A percentile compares a stretch with the other conserved stretches of the same genome.
Conservation (phyloP, 1,284 basidiomycete genomes). For the Trametes versicolor region DNA sequence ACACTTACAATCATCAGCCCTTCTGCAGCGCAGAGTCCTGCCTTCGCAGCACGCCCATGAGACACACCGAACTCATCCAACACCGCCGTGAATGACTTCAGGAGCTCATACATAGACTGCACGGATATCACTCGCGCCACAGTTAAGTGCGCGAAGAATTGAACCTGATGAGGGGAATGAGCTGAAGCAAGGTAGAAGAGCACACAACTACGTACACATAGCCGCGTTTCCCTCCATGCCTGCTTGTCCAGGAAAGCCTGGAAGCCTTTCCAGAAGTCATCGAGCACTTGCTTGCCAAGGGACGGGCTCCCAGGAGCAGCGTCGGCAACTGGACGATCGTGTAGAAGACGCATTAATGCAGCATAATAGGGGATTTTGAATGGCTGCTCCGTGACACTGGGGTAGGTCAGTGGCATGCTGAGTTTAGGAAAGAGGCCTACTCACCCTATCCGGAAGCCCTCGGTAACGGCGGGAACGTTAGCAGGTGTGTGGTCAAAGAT, state of each 20-base stretch:
- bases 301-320: slow-evolving; percentile 43
- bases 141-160: slow-evolving; percentile 90
- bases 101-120: slow-evolving; percentile 79
- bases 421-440: slow-evolving; percentile 31
- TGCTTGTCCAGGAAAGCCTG: slow-evolving; percentile 87
- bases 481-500: slow-evolving; percentile 67
- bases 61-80: slow-evolving; percentile 93
- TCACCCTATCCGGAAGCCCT: slow-evolving; percentile 82
- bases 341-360: slow-evolving; percentile 78
- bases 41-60: slow-evolving; percentile 85
- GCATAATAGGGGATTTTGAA: slow-evolving; percentile 93
- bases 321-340: slow-evolving; percentile 52
- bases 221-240: slow-evolving; percentile 88
- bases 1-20: slow-evolving; percentile 81
- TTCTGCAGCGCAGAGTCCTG: slow-evolving; percentile 88
- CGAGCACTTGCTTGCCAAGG: slow-evolving; percentile 80
- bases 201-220: slow-evolving; percentile 70
- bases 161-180: slow-evolving; percentile 62
- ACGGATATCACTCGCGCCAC: slow-evolving; percentile 78
- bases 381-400: slow-evolving; percentile 86
- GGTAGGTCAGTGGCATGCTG: background rate
- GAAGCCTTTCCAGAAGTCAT: slow-evolving; percentile 90
- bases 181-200: background rate
- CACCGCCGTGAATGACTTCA: slow-evolving; percentile 86
- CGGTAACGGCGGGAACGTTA: slow-evolving; percentile 71